Conservation (phyloP, 2,329 filamentous ascomycete genomes). For the Ophiostoma quercus region DNA sequence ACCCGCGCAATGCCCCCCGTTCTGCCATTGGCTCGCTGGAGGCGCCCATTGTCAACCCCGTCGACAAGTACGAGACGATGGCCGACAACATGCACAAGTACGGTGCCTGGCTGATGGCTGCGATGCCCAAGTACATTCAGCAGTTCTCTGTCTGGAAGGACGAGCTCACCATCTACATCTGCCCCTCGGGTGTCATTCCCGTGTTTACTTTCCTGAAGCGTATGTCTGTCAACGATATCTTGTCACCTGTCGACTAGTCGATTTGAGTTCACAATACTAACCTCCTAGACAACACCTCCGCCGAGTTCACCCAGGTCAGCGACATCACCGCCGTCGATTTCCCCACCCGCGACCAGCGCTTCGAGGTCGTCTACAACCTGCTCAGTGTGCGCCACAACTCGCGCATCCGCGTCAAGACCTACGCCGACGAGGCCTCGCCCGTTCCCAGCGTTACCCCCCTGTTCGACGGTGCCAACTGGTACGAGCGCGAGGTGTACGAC, state of each 20-base stretch:
- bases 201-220: slow-evolving; percentile 91
- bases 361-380: slow-evolving; percentile 97
- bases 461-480: slow-evolving; percentile 97
- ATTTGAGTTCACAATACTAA: neutral
- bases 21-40: slow-evolving; percentile 59
- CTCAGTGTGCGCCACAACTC: slow-evolving; percentile 95
- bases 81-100: slow-evolving; percentile 86
- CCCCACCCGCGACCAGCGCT: slow-evolving; percentile 89
- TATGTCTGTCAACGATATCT: slow-evolving; percentile 31
- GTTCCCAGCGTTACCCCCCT: slow-evolving; percentile 82
- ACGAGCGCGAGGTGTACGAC: slow-evolving; percentile 96
- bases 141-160: slow-evolving; percentile 99
- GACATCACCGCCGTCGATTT: slow-evolving; percentile 94
- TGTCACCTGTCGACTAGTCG: too few species aligned
- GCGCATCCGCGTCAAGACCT: slow-evolving; percentile 96
- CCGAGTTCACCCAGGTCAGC: slow-evolving; percentile 90
- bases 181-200: slow-evolving; percentile 80
- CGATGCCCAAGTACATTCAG: slow-evolving; percentile 95
- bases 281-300: slow-evolving; percentile 76
- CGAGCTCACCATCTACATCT: slow-evolving; percentile 90
- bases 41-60: slow-evolving; percentile 78
- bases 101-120: slow-evolving; percentile 93
- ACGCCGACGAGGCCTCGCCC: slow-evolving; percentile 90
- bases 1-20: slow-evolving; percentile 62
- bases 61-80: slow-evolving; percentile 87